Percentiles rank a stretch among this genome's conserved stretches.
phyloP scores from a whole-genome alignment of 345 rosid species.

The Sonneratia caseolaris region DNA sequence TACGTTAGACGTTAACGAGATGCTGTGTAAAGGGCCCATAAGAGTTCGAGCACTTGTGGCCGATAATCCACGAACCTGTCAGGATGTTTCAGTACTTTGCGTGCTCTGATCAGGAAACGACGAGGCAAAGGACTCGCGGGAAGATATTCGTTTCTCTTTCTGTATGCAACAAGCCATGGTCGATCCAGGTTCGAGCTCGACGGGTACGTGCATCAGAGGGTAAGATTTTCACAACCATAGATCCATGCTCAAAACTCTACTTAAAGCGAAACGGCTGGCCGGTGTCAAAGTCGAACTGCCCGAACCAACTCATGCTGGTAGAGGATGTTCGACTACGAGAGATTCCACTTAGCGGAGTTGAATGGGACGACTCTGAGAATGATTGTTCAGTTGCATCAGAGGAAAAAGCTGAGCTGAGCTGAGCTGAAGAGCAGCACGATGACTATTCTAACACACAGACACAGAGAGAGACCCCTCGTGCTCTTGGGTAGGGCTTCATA shows the following conservation, averaged over 20 bases:
- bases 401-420: neutral
- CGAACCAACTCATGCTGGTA: no score
- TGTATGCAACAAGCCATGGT: no score
- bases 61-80: no score
- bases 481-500: conserved; percentile 3
- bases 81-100: neutral
- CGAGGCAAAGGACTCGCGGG: neutral
- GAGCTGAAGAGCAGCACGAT: neutral
- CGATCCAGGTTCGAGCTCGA: no score
- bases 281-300: no score
- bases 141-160: no score
- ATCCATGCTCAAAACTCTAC: no score
- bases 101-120: neutral
- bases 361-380: neutral
- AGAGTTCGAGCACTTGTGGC: no score
- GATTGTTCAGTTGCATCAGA: neutral
- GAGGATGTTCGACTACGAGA: conserved; percentile 11
- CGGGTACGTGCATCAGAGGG: no score
- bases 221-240: no score
- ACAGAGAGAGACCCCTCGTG: no score
- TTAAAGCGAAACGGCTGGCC: no score
- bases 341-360: neutral
- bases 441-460: neutral
- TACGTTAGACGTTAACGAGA: neutral
- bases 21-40: neutral